A percentile compares a stretch with the other conserved stretches of the same genome.
Evolutionary conservation across 768 basidiomycete species (phyloP).

Genomic region (Boletales sp.): DNA sequence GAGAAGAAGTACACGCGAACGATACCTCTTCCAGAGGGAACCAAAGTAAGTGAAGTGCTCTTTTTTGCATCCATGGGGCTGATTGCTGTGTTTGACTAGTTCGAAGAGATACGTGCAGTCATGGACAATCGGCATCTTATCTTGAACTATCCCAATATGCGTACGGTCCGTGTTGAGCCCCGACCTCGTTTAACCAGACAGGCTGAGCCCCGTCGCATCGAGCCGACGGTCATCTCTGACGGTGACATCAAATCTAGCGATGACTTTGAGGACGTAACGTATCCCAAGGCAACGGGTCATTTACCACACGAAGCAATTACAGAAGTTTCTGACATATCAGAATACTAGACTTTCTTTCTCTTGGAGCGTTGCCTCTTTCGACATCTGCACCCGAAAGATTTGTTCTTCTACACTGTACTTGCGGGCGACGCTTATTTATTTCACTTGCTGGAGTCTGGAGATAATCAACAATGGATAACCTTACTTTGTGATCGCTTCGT

Average conservation of each 20-base stretch:
- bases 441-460: conserved; percentile 1
- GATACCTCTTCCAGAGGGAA: conserved; percentile 70
- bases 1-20: conserved; percentile 64
- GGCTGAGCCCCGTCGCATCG: conserved; percentile 28
- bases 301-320: conserved; percentile 23
- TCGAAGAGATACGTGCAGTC: conserved; percentile 68
- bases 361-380: conserved; percentile 3
- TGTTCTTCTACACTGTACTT: conserved; percentile 15
- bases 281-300: conserved; percentile 23
- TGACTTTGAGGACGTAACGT: conserved; percentile 24
- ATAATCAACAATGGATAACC: conserved; percentile 4
- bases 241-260: conserved; percentile 27
- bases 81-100: conserved; percentile 37
- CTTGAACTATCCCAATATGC: conserved; percentile 57
- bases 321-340: conserved; percentile 27
- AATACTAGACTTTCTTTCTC: conserved; percentile 24
- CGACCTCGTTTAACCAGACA: conserved; percentile 22
- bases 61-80: background rate
- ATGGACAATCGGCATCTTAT: conserved; percentile 60
- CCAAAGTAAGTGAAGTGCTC: conserved; percentile 44
- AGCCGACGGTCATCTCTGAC: conserved; percentile 32
- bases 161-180: conserved; percentile 33
- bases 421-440: conserved; percentile 22
- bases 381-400: conserved; percentile 9
- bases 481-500: conserved; percentile 3